Evolutionary conservation across 2,329 filamentous ascomycete species (phyloP).

Genomic region (Cladosporium sp.): DNA sequence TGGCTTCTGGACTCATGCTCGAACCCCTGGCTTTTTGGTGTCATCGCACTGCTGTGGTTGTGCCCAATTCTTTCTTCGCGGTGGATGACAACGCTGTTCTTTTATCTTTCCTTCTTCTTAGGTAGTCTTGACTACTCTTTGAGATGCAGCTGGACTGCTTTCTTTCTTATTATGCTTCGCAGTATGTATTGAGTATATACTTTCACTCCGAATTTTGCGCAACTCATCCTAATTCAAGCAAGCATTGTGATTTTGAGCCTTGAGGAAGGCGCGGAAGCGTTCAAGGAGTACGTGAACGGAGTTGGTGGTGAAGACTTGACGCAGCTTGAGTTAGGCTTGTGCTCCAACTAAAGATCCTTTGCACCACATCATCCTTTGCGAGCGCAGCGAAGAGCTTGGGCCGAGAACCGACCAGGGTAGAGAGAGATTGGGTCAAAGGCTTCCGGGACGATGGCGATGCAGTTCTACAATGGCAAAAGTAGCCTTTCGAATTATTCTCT

Average conservation of each 20-base stretch:
- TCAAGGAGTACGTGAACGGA: conserved; percentile 15
- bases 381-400: conserved; percentile 20
- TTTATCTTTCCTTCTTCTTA: neutral
- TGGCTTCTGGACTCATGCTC: neutral
- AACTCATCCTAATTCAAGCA: neutral
- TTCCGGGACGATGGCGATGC: neutral
- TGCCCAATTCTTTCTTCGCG: neutral
- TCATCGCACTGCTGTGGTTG: neutral
- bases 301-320: conserved; percentile 24
- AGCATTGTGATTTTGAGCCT: conserved; percentile 10
- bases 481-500: neutral
- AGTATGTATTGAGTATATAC: neutral
- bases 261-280: conserved; percentile 25
- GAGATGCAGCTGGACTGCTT: neutral
- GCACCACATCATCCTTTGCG: conserved; percentile 20
- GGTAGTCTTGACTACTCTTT: neutral
- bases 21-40: neutral
- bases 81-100: neutral
- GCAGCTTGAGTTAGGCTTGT: conserved; percentile 39
- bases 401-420: conserved; percentile 24
- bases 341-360: conserved; percentile 26
- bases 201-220: neutral
- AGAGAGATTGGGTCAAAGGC: conserved; percentile 15
- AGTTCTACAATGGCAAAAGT: neutral
- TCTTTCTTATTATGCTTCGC: neutral